A percentile compares a stretch with the other conserved stretches of the same genome.
These are phyloP conservation scores for Madurella mycetomatis DNA, from an alignment of 2,329 filamentous ascomycete species.

Conservation along the genomic window DNA sequence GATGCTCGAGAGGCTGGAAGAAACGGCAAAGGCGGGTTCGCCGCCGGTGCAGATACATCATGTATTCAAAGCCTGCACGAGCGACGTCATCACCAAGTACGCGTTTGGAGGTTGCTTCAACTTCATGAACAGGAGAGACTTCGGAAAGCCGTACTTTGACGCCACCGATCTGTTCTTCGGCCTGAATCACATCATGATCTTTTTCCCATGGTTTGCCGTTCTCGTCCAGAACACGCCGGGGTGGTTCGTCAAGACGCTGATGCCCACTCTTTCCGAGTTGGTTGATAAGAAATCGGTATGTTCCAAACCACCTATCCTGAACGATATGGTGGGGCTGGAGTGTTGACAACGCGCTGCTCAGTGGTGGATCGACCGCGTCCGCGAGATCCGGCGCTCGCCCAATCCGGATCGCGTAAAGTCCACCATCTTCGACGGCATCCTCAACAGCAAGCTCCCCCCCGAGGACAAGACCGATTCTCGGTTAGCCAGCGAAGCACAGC, in stretches of 20 bases:
- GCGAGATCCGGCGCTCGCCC: slow-evolving; percentile 20
- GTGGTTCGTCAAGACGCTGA: background rate
- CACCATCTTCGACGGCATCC: slow-evolving; percentile 28
- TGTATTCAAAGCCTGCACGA: slow-evolving; percentile 22
- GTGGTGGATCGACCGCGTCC: slow-evolving; percentile 20
- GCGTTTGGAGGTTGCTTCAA: slow-evolving; percentile 10
- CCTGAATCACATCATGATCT: slow-evolving; percentile 17
- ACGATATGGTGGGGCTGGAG: no score
- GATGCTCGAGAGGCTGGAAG: slow-evolving; percentile 10
- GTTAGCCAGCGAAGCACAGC: slow-evolving; percentile 26
- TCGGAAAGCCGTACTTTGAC: slow-evolving; percentile 8
- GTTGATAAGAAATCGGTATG: slow-evolving; percentile 1
- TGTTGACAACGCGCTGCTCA: no score
- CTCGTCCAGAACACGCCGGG: slow-evolving; percentile 15
- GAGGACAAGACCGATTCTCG: slow-evolving; percentile 27
- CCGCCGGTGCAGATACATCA: slow-evolving; percentile 16
- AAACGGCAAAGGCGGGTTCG: background rate
- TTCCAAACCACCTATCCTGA: no score
- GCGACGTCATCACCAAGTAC: slow-evolving; percentile 24
- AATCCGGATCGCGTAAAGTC: slow-evolving; percentile 22
- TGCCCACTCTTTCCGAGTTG: background rate
- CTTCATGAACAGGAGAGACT: slow-evolving; percentile 19
- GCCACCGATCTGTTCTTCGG: slow-evolving; percentile 14
- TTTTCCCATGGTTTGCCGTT: slow-evolving; percentile 21
- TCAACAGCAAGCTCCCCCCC: slow-evolving; percentile 28